Conservation (phyloP, 73 alveolate genomes). For the Paramecium biaurelia region DNA sequence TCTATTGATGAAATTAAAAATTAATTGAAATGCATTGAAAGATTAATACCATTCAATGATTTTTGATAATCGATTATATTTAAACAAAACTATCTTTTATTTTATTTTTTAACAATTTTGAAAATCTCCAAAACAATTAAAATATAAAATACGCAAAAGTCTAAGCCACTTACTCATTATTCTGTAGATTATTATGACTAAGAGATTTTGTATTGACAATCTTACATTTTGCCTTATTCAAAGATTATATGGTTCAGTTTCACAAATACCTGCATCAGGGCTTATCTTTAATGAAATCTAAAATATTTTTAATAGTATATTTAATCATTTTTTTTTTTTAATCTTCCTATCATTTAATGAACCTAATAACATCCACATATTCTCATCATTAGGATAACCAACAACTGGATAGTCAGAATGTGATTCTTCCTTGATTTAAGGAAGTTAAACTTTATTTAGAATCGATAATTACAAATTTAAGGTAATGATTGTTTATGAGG, state of each 20-base stretch:
- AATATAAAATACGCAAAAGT: not conserved
- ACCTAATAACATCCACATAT: constrained; percentile 66
- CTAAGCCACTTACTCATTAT: not conserved
- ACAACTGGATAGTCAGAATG: constrained; percentile 57
- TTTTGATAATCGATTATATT: not conserved
- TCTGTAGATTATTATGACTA: not conserved
- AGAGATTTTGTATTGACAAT: not conserved
- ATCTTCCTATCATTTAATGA: not conserved
- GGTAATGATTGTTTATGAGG: constrained; percentile 29
- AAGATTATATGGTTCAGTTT: constrained; percentile 19
- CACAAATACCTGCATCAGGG: constrained; percentile 32
- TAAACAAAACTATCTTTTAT: not conserved
- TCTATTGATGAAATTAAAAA: not conserved
- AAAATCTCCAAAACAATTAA: not conserved
- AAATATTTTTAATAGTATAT: not conserved
- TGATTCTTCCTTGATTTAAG: constrained; percentile 58
- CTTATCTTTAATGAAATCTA: not conserved
- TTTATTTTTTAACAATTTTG: not conserved
- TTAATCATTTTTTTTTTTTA: constrained; percentile 9
- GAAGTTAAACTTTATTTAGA: constrained; percentile 3
- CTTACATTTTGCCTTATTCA: not conserved
- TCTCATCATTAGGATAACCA: constrained; percentile 68
- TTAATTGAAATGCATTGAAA: not conserved
- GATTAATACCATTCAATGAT: not conserved
- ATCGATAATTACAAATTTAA: not conserved